Base-by-base conservation (phyloP, 208 protist species). In the Leishmania arabica region DNA sequence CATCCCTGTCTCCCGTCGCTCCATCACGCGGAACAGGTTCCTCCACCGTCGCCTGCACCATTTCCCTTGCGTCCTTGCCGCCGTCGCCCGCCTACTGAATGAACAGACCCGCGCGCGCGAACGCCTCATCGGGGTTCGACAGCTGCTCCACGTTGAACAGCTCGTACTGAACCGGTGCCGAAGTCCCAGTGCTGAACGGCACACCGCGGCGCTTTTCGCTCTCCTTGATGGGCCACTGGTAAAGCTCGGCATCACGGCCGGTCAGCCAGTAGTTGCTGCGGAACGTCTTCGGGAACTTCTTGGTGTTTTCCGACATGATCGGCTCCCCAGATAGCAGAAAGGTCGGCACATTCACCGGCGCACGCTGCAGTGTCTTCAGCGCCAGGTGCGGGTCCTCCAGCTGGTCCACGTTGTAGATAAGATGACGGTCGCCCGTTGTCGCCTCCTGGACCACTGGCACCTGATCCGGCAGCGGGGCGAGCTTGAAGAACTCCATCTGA, bases 91-190 rank as follows among this genome's bases (percentile, higher is more conserved):
- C 6, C 53, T 95, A 97, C 83, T 96, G 94, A 15, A 91, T 81
- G 75, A 94, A 94, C 24, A 95, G 79, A 31, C 94, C 94, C 5
- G 94, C 94, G 84, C 95, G 95, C 24, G 92, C 92, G 72, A 97
- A 97, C 21, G 91, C 94, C 84, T 95, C 92, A 69, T 96, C 92
- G 0, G 94, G 94, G 86, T 95, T 95, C 24, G 84, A 89, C 49
- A 97, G 88, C 90, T 97, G 94, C 88, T 97, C 94, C 77, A 96
- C 94, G 79, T 97, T 97, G 86, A 90, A 97, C 37, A 95, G 76
- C 84, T 97, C 92, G 54, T 96, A 88, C 85, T 95, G 92, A 40
- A 94, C 68, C 15, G 91, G 78, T n/a, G 85, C 66, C 69, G 85
- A 84, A 47, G 82, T 83, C 72, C 90, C 86, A 49, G 81, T 86